Evolutionary conservation across 495 filamentous ascomycete species (phyloP), one percentile per base, ranked within the genome.

Genomic region (Hyphodiscus hymeniophilus): DNA sequence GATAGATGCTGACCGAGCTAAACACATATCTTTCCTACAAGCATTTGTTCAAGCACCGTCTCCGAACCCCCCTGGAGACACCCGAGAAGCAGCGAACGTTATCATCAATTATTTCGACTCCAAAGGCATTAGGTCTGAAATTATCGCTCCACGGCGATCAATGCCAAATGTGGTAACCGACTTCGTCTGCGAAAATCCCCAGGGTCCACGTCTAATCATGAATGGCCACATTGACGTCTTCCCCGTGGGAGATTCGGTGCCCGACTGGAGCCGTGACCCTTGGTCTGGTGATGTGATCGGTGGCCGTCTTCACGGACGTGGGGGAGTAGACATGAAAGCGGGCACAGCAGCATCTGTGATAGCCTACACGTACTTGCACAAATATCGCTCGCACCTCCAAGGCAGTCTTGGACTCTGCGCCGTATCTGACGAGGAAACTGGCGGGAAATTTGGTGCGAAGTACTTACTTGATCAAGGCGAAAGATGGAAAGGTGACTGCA

Each of bases 221-320:
- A 52, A 52, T n/a, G 50, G 50, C 7, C 49, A 46, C 15, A 52
- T 46, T 12, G 42, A 52, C 28, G 49, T 52, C 18, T 52, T 47
- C 36, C 50, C 50, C 7, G 43, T 11, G 3, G 38, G 43, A 2
- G 38, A 42, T 36, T 26, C 24, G 12, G 10, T 3, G 26, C 26
- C 10, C 17, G 50, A 47, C 30, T 52, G 42, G 43, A 3, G 38
- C 7, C 17, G 36, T 13, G 50, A 47, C 20, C 42, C 50, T 3
- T 52, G 50, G 42, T 52, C 50, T 3, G 50, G 50, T 6, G 43
- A 41, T 16, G 15, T 47, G 2, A 10, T 21, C 13, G 20, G 42
- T 6, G 50, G 50, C 1, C 16, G 50, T 22, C 30, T 52, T 13
- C 24, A 47, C 16, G 50, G 50, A 7, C 50, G 43, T 13, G 50